A percentile compares a stretch with the other conserved stretches of the same genome.
Conservation (phyloP, 345 rosid genomes). For the Geranium brycei region DNA sequence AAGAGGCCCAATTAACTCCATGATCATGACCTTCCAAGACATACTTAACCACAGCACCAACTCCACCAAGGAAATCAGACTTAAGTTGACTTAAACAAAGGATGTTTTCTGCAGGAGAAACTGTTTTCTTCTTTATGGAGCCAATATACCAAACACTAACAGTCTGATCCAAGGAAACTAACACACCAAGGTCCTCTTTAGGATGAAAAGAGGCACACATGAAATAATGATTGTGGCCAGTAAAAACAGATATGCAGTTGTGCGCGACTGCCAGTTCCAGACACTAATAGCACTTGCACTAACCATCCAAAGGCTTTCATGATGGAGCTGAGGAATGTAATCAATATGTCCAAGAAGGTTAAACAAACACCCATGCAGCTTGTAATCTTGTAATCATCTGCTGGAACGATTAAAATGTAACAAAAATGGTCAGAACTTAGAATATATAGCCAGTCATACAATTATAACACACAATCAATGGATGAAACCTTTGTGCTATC, state of each 20-base stretch:
- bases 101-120: conserved; percentile 87
- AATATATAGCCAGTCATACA: not conserved
- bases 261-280: conserved; percentile 99
- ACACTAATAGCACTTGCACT: conserved; percentile 97
- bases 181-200: conserved; percentile 94
- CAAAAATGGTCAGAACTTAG: not conserved
- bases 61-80: conserved; percentile 80
- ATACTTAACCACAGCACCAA: conserved; percentile 87
- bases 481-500: conserved; percentile 20
- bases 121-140: conserved; percentile 71
- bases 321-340: conserved; percentile 91
- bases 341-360: conserved; percentile 96
- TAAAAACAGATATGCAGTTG: conserved; percentile 82
- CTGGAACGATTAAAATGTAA: conserved; percentile 30
- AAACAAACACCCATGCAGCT: conserved; percentile 76
- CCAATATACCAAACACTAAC: conserved; percentile 96
- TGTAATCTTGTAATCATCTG: conserved; percentile 94
- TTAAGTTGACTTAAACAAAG: conserved; percentile 82
- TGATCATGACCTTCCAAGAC: conserved; percentile 96
- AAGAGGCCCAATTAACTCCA: conserved; percentile 98
- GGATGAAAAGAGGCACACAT: conserved; percentile 98
- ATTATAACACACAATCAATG: no score
- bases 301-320: conserved; percentile 95
- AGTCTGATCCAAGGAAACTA: conserved; percentile 91
- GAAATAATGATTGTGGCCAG: conserved; percentile 96